Conservation (phyloP, 192 early-diverging fungal genomes). For the Coemansia sp. region DNA sequence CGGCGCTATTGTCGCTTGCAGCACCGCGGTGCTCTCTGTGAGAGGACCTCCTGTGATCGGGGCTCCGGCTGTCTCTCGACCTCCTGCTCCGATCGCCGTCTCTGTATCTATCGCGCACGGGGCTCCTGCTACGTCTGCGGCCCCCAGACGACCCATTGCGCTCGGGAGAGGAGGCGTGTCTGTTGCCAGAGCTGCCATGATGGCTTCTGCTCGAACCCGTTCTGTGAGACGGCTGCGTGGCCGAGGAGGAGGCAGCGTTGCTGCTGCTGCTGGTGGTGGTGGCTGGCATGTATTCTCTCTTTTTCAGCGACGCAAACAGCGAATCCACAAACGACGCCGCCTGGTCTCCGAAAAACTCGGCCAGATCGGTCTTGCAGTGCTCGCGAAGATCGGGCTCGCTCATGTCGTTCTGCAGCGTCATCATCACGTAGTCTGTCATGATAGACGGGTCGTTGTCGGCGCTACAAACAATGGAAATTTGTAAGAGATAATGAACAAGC, state of each 20-base stretch:
- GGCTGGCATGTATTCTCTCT: constrained; percentile 24
- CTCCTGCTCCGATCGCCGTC: constrained; percentile 15
- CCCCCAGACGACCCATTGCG: constrained; percentile 6
- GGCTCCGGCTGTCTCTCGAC: constrained; percentile 9
- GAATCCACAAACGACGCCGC: constrained; percentile 30
- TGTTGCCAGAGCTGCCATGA: constrained; percentile 1
- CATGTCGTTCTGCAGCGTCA: constrained; percentile 49
- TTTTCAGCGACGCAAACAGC: constrained; percentile 28
- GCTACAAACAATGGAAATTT: too few relatives aligned
- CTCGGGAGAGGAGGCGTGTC: neutral
- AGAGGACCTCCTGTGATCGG: neutral
- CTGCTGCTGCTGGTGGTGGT: neutral
- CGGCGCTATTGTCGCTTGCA: neutral
- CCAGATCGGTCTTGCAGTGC: constrained; percentile 38
- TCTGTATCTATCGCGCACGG: constrained; percentile 3
- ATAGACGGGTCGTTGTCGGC: constrained; percentile 41
- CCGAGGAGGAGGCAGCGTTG: neutral
- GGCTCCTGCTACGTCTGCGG: constrained; percentile 33
- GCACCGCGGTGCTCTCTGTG: constrained; percentile 3
- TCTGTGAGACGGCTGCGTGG: neutral
- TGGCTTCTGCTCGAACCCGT: neutral
- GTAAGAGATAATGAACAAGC: too few relatives aligned
- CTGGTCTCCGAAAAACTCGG: constrained; percentile 44
- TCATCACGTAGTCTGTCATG: constrained; percentile 49
- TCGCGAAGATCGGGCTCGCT: constrained; percentile 24